Evolutionary conservation across 1,139 yeast genomes (phyloP).

Genomic region (Zygosaccharomyces sapae): DNA sequence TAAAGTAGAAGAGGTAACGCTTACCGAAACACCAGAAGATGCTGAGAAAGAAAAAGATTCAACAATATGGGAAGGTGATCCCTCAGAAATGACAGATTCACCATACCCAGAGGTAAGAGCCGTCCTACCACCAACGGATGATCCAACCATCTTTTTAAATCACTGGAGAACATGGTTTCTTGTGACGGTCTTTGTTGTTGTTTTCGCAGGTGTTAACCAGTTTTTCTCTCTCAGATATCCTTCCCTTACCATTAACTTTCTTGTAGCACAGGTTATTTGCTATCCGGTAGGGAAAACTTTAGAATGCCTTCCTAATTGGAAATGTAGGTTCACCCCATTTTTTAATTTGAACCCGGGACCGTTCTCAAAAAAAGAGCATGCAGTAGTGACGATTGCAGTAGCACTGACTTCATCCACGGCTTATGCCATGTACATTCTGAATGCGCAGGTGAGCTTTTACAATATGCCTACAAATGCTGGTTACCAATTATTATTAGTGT

Average conservation of each 20-base stretch:
- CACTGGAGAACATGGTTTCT: conserved; percentile 50
- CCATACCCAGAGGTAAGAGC: conserved; percentile 56
- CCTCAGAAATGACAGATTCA: conserved; percentile 42
- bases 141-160: conserved; percentile 43
- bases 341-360: conserved; percentile 49
- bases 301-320: conserved; percentile 41
- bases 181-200: conserved; percentile 46
- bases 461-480: conserved; percentile 39
- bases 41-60: conserved; percentile 2
- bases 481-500: conserved; percentile 46
- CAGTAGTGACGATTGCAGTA: conserved; percentile 51
- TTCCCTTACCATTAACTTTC: conserved; percentile 43
- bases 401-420: conserved; percentile 48
- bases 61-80: conserved; percentile 35
- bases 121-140: conserved; percentile 49
- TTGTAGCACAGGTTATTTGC: conserved; percentile 52
- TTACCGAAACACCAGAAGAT: conserved; percentile 1
- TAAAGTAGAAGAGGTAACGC: conserved; percentile 2
- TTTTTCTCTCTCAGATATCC: conserved; percentile 50
- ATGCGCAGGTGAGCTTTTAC: conserved; percentile 52
- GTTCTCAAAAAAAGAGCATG: conserved; percentile 59
- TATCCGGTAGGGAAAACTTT: conserved; percentile 48
- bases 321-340: conserved; percentile 27
- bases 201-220: conserved; percentile 50
- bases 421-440: conserved; percentile 54